Evolutionary conservation across 2,329 filamentous ascomycete species (phyloP), one percentile per base, ranked within the genome.

Genomic region (Aspergillus tamarii): DNA sequence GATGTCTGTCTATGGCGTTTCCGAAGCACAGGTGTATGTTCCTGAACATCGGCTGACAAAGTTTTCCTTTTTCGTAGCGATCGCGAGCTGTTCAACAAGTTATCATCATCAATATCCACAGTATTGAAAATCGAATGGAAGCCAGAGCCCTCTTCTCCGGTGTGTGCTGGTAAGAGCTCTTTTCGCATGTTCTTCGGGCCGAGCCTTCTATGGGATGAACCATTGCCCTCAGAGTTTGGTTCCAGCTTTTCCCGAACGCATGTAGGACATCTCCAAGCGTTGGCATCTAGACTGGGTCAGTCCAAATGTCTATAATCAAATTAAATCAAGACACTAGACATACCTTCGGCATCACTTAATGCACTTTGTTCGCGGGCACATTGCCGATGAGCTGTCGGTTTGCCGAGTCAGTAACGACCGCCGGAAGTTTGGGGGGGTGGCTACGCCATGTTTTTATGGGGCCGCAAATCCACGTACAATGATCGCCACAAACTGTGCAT

Each of bases 61-160:
- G 92, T 89, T 77, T 94, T 96, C 60, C 94, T 88, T 79, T 96
- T 96, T 64, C 94, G 87, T 64, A 96, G 81, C 36, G 91, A 87
- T 59, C 93, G 89, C 10, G 92, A 89, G 53, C 90, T 91, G 76
- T 94, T 91, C 81, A 90, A 84, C 9, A 89, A 85, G 52, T 55
- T 26, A 71, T 93, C 90, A 66, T 91, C 90, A 59, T 91, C 87
- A 60, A 91, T 83, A 43, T 91, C 88, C 12, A 91, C 81, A 61
- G 89, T 88, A 68, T 91, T 91, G 77, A 93, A 93, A 32, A 93
- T 87, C 0, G 91, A 93, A 76, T 92, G 90, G 19, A 91, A 91
- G 65, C 89, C 88, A 19, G 89, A 85, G 65, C 87, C 89, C 65
- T 86, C 83, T 9, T 84, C 79, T 46, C 89, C 89, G 62, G 87